Base-by-base conservation (phyloP, 2,329 filamentous ascomycete species). In the Penicillium nordicum region DNA sequence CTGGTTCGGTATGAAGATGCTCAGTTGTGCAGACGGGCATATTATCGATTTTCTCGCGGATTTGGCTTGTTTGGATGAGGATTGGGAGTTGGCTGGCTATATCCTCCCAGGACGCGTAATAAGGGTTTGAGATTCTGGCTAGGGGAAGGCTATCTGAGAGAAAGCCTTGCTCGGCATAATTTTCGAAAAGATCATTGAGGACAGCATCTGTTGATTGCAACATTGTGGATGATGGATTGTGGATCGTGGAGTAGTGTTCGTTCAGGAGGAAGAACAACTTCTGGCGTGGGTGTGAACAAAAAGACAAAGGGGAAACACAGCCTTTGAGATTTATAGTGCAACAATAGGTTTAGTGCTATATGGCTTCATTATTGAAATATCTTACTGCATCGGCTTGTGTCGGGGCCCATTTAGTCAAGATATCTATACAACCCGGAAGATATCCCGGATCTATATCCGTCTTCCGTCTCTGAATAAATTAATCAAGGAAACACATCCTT, bases 101-200 rank as follows among this genome's bases (percentile, higher is more conserved):
- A 40, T 85, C 82, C 75, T 97, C 92, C 92, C 92, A 97, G 63
- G 91, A 90, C 72, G 87, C 85, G 76, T 96, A 97, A 79, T 96
- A 96, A 9, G 86, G 81, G 67, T 94, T 87, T 16, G 89, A 85
- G 16, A 97, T 84, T 47, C 83, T 80, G 58, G 86, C 84, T 62
- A 96, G 79, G 52, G 92, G 92, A 55, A 88, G 77, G 58, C 86
- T 83, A 60, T 88, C 81, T 3, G 92, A 90, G 53, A 97, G 82
- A 77, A 97, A 97, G 67, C 92, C 92, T 75, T 91, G 87, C 57
- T 63, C 61, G 72, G 86, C 87, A 76, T 91, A 93, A 69, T 91
- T 84, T 72, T 85, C 81, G 59, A 91, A 80, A 49, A 76, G 59
- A 40, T 92, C 84, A 71, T 84, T 81, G 59, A 91, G 80, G 47